Evolutionary conservation across 2,329 filamentous ascomycete genomes (phyloP).

Genomic region (Fusarium metavorans): DNA sequence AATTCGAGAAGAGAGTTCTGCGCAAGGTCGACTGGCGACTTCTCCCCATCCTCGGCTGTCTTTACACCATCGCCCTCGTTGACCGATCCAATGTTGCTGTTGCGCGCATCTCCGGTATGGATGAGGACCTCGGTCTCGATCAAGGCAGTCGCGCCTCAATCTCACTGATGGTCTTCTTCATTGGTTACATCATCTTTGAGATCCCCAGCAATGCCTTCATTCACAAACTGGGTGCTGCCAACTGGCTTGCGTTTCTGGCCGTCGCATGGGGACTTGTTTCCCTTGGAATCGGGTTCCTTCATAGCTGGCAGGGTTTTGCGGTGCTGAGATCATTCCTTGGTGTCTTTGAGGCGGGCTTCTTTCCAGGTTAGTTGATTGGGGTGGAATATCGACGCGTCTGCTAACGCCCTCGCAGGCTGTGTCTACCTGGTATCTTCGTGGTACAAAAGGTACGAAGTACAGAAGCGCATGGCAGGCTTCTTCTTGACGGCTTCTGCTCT

Average conservation of each 20-base stretch:
- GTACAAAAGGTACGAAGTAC: constrained; percentile 30
- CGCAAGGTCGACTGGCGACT: constrained; percentile 26
- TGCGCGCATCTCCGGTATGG: constrained; percentile 33
- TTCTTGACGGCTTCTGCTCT: constrained; percentile 22
- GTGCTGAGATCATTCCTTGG: constrained; percentile 15
- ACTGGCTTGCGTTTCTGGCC: constrained; percentile 29
- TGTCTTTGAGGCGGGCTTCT: constrained; percentile 33
- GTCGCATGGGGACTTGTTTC: constrained; percentile 27
- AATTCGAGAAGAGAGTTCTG: constrained; percentile 28
- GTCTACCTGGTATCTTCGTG: constrained; percentile 28
- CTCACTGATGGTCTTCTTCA: constrained; percentile 34
- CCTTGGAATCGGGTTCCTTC: constrained; percentile 23
- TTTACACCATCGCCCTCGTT: constrained; percentile 32
- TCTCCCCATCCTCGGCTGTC: constrained; percentile 22
- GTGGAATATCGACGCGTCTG: background rate
- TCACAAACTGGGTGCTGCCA: constrained; percentile 27
- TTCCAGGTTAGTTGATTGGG: constrained; percentile 11
- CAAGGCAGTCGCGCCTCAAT: constrained; percentile 15
- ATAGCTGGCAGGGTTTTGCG: constrained; percentile 23
- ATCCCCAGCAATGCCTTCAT: constrained; percentile 33
- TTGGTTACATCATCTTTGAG: constrained; percentile 30
- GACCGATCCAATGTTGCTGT: constrained; percentile 32
- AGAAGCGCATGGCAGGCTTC: constrained; percentile 28
- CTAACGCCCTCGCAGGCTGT: background rate
- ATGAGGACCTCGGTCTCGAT: constrained; percentile 21